Evolutionary conservation across 352 stramenopile species (phyloP).

Genomic region (Pythium apleroticum): DNA sequence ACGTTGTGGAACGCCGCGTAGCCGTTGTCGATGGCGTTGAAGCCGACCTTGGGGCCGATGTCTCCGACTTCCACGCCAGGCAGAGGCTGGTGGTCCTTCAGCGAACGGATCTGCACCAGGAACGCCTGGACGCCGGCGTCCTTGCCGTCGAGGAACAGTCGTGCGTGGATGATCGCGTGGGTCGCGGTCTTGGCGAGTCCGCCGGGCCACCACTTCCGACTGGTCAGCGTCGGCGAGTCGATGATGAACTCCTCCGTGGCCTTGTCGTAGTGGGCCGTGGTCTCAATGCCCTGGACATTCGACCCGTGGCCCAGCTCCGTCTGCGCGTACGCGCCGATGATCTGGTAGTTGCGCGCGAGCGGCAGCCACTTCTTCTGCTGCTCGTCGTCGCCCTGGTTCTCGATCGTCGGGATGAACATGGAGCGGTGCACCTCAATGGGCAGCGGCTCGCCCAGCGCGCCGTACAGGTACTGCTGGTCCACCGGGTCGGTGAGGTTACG

Average conservation of each 20-base stretch:
- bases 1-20: constrained; percentile 17
- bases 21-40: constrained; percentile 93
- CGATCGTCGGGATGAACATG: no score
- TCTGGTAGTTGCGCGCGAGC: no score
- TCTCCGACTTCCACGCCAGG: constrained; percentile 89
- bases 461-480: no score
- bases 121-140: constrained; percentile 93
- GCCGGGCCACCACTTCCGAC: constrained; percentile 95
- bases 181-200: constrained; percentile 90
- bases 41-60: constrained; percentile 92
- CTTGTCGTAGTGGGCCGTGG: constrained; percentile 90
- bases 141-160: constrained; percentile 51
- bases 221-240: no score
- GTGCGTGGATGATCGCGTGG: constrained; percentile 92
- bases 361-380: no score
- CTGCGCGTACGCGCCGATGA: no score
- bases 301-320: no score
- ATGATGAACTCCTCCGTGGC: constrained; percentile 90
- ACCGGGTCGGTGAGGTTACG: no score
- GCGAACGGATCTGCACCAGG: constrained; percentile 87
- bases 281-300: constrained; percentile 92
- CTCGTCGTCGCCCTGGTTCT: no score
- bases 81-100: constrained; percentile 74
- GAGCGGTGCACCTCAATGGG: no score
- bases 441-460: no score